These are phyloP conservation scores for Lachnellula hyalina DNA, from an alignment of 2,329 filamentous ascomycete genomes.

Conservation along the genomic window DNA sequence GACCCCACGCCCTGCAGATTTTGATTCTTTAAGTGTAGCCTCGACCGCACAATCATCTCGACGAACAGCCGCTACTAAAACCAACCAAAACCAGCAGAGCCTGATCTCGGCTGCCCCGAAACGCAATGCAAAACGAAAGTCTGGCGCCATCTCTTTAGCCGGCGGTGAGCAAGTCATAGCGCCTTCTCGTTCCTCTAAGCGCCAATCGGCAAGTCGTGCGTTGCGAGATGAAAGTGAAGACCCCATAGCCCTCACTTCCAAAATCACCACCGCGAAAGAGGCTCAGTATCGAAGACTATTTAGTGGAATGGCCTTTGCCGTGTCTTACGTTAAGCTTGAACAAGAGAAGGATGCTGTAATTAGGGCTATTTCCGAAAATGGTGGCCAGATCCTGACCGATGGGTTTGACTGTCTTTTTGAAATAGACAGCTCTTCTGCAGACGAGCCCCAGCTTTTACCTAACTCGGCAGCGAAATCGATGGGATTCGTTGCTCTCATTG, in stretches of 20 bases:
- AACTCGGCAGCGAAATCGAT: conserved; percentile 46
- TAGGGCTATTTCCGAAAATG: conserved; percentile 61
- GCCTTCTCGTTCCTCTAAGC: conserved; percentile 17
- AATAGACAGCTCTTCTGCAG: background rate
- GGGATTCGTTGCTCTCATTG: conserved; percentile 80
- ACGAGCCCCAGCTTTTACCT: conserved; percentile 44
- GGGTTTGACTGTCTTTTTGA: conserved; percentile 80
- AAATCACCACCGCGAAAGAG: background rate
- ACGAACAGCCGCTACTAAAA: background rate
- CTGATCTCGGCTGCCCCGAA: background rate
- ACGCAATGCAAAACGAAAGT: conserved; percentile 6
- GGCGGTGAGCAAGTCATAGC: background rate
- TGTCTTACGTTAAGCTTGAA: conserved; percentile 60
- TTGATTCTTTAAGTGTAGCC: background rate
- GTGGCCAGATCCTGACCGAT: conserved; percentile 64
- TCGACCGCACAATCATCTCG: background rate
- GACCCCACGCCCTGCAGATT: background rate
- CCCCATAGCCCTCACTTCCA: conserved; percentile 15
- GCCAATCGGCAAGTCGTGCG: conserved; percentile 9
- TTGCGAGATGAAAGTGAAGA: conserved; percentile 21
- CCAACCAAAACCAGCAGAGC: background rate
- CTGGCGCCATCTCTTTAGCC: background rate
- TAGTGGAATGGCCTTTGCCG: conserved; percentile 77
- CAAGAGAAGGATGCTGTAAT: conserved; percentile 55
- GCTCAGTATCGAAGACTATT: conserved; percentile 47